Conservation (phyloP, 2,329 filamentous ascomycete species). For the Shiraia bambusicola region DNA sequence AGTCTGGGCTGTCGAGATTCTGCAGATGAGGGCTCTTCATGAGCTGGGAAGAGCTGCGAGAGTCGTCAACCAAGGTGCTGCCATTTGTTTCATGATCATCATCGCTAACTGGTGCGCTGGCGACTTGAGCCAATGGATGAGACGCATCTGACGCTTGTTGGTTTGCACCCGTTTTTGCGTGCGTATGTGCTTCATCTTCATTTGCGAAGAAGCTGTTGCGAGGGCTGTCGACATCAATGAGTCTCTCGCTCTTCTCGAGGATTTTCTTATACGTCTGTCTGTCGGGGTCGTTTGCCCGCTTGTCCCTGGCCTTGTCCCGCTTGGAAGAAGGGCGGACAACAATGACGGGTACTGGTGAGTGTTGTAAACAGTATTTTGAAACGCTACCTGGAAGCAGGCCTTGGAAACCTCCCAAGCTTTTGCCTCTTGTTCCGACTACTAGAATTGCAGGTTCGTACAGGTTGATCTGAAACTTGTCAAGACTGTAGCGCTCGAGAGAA, state of each 20-base stretch:
- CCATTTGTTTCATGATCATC: slow-evolving; percentile 15
- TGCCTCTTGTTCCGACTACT: slow-evolving; percentile 83
- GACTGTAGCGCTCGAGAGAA: not conserved
- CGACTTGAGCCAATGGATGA: slow-evolving; percentile 37
- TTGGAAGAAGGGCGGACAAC: slow-evolving; percentile 87
- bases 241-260: slow-evolving; percentile 64
- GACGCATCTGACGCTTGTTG: slow-evolving; percentile 28
- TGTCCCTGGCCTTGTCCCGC: slow-evolving; percentile 84
- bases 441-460: slow-evolving; percentile 90
- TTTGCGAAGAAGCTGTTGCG: slow-evolving; percentile 49
- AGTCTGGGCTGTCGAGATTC: slow-evolving; percentile 44
- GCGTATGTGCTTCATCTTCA: slow-evolving; percentile 50
- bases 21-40: slow-evolving; percentile 46
- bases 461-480: slow-evolving; percentile 64
- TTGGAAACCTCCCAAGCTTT: slow-evolving; percentile 82
- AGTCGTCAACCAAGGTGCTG: slow-evolving; percentile 22
- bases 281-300: slow-evolving; percentile 74
- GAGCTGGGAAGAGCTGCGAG: slow-evolving; percentile 36
- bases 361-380: slow-evolving; percentile 91
- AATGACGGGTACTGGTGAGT: slow-evolving; percentile 89
- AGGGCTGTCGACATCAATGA: slow-evolving; percentile 53
- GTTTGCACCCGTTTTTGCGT: slow-evolving; percentile 53
- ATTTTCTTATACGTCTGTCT: slow-evolving; percentile 78
- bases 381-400: slow-evolving; percentile 85
- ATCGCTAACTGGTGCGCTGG: slow-evolving; percentile 23